Conservation (phyloP, 1,284 basidiomycete genomes). For the Ganoderma lingzhi region DNA sequence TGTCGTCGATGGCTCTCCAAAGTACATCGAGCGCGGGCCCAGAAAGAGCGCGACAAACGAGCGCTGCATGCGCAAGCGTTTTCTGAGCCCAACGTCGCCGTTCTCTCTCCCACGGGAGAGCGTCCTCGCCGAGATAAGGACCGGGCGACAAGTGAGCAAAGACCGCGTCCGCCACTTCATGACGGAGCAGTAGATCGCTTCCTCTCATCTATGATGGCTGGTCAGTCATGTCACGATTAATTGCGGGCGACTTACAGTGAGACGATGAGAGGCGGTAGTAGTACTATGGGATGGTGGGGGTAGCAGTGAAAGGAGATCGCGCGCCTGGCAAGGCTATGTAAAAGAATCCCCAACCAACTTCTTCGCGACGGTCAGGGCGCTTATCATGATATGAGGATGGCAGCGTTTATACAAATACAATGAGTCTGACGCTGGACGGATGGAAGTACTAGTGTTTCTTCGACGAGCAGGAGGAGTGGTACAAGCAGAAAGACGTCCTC, state of each 20-base stretch:
- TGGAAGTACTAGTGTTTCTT: not conserved
- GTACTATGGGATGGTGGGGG: not conserved
- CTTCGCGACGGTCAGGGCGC: slow-evolving; percentile 1
- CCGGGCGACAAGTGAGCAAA: slow-evolving; percentile 8
- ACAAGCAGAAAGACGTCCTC: not conserved
- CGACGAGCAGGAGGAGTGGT: not conserved
- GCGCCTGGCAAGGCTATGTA: not conserved
- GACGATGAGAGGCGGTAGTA: not conserved
- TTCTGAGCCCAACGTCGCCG: slow-evolving; percentile 10
- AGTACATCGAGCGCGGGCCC: slow-evolving; percentile 16
- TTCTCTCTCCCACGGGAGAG: slow-evolving; percentile 1
- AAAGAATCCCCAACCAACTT: not conserved
- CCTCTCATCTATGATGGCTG: not conserved
- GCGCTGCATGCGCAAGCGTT: slow-evolving; percentile 16
- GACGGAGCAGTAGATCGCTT: not conserved
- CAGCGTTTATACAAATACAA: slow-evolving; percentile 3
- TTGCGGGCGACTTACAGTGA: not conserved
- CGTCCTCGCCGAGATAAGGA: slow-evolving; percentile 4
- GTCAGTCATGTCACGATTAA: not conserved
- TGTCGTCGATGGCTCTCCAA: slow-evolving; percentile 20
- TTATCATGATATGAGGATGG: slow-evolving; percentile 7
- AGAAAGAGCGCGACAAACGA: slow-evolving; percentile 14
- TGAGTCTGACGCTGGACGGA: not conserved
- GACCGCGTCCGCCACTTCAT: slow-evolving; percentile 8
- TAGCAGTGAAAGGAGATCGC: slow-evolving; percentile 6